Evolutionary conservation across 345 rosid species (phyloP).

Genomic region (Populus deltoides): DNA sequence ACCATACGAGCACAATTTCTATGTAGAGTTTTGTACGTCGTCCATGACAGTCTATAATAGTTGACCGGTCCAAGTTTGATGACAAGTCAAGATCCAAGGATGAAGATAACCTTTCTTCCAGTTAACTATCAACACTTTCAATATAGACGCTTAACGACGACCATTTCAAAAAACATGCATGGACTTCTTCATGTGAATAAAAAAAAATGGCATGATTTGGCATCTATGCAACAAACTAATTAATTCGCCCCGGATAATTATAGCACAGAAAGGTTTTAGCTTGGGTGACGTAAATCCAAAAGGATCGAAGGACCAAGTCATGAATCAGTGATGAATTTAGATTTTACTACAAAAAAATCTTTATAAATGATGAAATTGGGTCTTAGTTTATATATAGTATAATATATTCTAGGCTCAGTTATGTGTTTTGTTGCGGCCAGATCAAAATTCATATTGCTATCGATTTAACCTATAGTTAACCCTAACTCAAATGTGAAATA

Average conservation of each 20-base stretch:
- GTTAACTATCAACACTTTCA: background rate
- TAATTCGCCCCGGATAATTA: too few species aligned
- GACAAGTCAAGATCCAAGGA: background rate
- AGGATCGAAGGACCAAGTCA: background rate
- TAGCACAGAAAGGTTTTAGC: background rate
- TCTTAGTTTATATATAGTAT: too few species aligned
- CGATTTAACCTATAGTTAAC: too few species aligned
- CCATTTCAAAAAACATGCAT: background rate
- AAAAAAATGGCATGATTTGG: background rate
- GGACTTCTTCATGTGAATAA: background rate
- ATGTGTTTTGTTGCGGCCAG: too few species aligned
- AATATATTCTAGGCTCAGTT: too few species aligned
- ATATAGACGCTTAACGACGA: background rate
- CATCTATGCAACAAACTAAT: too few species aligned
- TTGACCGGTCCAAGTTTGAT: background rate
- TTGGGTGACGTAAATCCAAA: background rate
- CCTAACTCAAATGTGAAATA: too few species aligned
- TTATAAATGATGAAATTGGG: too few species aligned
- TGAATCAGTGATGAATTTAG: background rate
- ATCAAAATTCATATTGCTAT: too few species aligned
- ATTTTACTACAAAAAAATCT: background rate
- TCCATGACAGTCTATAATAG: accelerated
- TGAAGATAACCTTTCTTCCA: background rate
- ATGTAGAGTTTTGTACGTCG: background rate
- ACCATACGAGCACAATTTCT: background rate